Conservation (phyloP, 2,329 filamentous ascomycete species). For the Phialophora expanda region DNA sequence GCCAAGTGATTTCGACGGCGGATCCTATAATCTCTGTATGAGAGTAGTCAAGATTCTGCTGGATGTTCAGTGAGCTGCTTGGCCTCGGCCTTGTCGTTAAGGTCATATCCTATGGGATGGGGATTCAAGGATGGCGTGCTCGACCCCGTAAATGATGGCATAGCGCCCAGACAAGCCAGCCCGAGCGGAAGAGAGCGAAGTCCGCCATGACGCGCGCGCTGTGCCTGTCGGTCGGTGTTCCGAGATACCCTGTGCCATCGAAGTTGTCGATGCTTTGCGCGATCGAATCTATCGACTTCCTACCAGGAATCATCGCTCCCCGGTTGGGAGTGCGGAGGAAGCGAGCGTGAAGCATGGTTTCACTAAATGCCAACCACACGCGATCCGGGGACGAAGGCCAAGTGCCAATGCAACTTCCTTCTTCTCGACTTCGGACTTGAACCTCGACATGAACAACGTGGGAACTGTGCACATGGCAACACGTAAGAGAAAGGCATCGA, state of each 20-base stretch:
- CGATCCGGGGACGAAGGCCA: background rate
- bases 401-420: background rate
- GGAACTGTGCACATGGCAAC: background rate
- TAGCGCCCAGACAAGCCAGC: constrained; percentile 1
- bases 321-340: background rate
- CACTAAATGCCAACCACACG: background rate
- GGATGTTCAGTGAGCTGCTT: background rate
- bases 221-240: background rate
- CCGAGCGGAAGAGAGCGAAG: background rate
- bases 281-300: background rate
- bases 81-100: constrained; percentile 7
- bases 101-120: constrained; percentile 1
- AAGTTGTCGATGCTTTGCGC: background rate
- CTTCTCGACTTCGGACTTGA: background rate
- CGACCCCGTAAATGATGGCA: constrained; percentile 8
- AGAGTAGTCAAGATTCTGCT: background rate
- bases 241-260: background rate
- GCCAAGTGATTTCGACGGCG: background rate
- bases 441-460: background rate
- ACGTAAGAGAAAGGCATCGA: background rate
- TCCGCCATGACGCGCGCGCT: background rate
- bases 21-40: background rate
- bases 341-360: background rate
- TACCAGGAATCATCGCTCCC: background rate
- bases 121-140: constrained; percentile 8